Base-by-base conservation (phyloP, 495 filamentous ascomycete genomes). In the Delitschia confertaspora region DNA sequence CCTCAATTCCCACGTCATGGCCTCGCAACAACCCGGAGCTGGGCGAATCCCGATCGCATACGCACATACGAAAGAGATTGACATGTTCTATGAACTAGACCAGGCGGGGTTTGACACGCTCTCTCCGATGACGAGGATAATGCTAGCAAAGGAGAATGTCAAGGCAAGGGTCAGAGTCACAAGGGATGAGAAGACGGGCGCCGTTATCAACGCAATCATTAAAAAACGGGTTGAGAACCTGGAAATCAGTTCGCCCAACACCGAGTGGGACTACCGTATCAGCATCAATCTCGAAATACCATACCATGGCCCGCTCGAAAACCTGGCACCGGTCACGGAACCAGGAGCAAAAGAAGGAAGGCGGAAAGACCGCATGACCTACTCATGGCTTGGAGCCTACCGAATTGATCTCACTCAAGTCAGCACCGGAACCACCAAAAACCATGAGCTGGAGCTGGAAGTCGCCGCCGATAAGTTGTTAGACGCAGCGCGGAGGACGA, bases 251-350 rank as follows among this genome's bases (percentile, higher is more conserved):
- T 51, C 47, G 0, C 53, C 53, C 6, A 31, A 48, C 19, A 56
- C 53, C 10, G 53, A 56, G 39, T 56, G 53, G 53, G 53, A 56
- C 22, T 56, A 56, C 37, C 53, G 53, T 5, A 51, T 56, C 17
- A 46, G 53, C 33, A 33, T 56, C 36, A 56, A 56, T 22, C 47
- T 56, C 5, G 53, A 56, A 51, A 56, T 51, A 20, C 21, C 39
- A 8, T 56, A 30, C 20, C 53, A 47, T 0, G 47, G 53, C n/a
- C 22, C 42, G 4, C 7, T 56, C n/a, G 47, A 46, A 6, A 22
- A 16, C 23, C 30, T 56, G 10, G n/a, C 1, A 1, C 41, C 37
- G 3, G 36, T 35, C 1, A 19, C 34, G 4, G 52, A 55, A 42
- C 16, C 3, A 0, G 52, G 52, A 2, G 16, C 14, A 24, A 23